Evolutionary conservation across 768 basidiomycete genomes (phyloP).

Genomic region (Hygrocybe punicea): DNA sequence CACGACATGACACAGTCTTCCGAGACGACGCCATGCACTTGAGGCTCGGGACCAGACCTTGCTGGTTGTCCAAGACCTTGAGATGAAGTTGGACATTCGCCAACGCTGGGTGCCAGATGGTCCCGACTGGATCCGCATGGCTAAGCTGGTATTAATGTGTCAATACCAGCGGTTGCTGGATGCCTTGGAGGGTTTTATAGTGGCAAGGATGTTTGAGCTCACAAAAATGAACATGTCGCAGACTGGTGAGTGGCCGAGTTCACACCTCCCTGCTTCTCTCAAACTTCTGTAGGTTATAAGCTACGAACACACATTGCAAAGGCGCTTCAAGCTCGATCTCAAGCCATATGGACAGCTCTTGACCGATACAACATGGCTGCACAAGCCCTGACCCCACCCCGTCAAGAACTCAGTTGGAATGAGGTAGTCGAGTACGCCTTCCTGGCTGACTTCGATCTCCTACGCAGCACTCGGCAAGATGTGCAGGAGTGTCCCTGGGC

Average conservation of each 20-base stretch:
- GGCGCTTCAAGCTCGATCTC: conserved; percentile 19
- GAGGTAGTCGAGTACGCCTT: conserved; percentile 26
- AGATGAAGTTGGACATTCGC: background rate
- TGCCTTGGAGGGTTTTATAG: conserved; percentile 18
- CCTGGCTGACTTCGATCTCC: conserved; percentile 23
- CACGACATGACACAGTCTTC: too few species aligned
- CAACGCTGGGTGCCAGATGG: background rate
- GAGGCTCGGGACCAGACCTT: background rate
- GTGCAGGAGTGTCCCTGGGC: conserved; percentile 17
- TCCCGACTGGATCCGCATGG: conserved; percentile 10
- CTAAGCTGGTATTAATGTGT: conserved; percentile 8
- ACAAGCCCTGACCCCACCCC: conserved; percentile 13
- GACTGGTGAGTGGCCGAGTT: conserved; percentile 22
- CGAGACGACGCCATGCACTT: conserved; percentile 4
- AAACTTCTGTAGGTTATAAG: conserved; percentile 24
- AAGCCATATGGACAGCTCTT: conserved; percentile 24
- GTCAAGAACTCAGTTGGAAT: conserved; percentile 19
- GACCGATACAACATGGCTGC: conserved; percentile 26
- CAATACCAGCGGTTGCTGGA: conserved; percentile 19
- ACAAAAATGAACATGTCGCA: conserved; percentile 20
- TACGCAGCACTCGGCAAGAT: conserved; percentile 18
- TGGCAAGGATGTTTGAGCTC: conserved; percentile 24
- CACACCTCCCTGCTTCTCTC: background rate
- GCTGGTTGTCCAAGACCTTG: background rate
- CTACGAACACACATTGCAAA: conserved; percentile 25